Percentiles rank a stretch among this genome's conserved stretches.
These are phyloP conservation scores for Fraxinus sp. DNA, from an alignment of 305 asterid species.

Conservation along the genomic window DNA sequence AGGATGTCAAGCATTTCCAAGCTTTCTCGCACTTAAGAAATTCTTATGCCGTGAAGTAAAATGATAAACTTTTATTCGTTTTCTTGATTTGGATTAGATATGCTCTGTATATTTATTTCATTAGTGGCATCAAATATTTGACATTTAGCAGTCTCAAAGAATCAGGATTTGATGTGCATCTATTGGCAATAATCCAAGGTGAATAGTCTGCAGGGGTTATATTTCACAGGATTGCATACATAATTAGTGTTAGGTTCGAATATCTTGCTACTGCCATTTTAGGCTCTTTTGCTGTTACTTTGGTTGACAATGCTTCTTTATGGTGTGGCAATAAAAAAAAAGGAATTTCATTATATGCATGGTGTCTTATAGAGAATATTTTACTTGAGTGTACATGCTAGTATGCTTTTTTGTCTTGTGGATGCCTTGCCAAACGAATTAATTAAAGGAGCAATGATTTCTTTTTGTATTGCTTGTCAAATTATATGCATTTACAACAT, in stretches of 20 bases:
- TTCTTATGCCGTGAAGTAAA: background rate
- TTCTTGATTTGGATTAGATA: background rate
- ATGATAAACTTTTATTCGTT: background rate
- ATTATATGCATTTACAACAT: background rate
- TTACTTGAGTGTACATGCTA: background rate
- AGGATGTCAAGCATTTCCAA: background rate
- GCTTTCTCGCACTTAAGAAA: background rate
- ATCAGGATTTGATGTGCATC: conserved; percentile 3
- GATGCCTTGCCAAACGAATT: background rate
- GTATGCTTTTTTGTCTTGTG: background rate
- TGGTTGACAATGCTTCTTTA: background rate
- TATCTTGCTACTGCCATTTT: background rate
- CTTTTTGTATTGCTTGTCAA: background rate
- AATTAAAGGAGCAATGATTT: background rate
- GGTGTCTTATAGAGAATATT: background rate
- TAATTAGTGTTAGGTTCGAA: background rate
- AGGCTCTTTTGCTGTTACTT: background rate
- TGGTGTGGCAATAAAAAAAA: background rate
- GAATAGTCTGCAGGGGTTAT: background rate
- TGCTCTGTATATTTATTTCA: background rate
- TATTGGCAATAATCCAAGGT: background rate
- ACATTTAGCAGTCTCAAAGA: background rate
- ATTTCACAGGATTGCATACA: background rate
- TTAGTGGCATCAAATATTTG: background rate
- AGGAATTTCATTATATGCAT: background rate